Evolutionary conservation across 108 stramenopile species (phyloP).

Genomic region (Poteriospumella lacustris): DNA sequence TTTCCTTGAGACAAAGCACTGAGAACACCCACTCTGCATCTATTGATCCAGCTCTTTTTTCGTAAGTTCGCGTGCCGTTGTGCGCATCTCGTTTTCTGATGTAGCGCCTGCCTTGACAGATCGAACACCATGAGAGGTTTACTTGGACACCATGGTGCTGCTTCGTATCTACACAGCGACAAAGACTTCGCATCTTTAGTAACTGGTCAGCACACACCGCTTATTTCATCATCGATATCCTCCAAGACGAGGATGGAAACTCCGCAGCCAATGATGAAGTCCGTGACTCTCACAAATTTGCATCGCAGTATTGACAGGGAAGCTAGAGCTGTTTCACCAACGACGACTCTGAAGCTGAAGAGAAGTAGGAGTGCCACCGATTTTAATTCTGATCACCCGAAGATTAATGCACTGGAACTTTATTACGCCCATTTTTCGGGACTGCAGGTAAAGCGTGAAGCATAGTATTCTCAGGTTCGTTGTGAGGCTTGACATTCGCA

Average conservation of each 20-base stretch:
- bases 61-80: not conserved
- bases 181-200: too few species aligned
- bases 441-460: not conserved
- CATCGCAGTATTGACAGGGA: not conserved
- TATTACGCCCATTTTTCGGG: not conserved
- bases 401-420: not conserved
- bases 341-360: not conserved
- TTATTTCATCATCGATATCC: too few species aligned
- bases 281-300: not conserved
- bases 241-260: not conserved
- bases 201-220: too few species aligned
- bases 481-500: not conserved
- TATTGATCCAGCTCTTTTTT: not conserved
- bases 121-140: too few species aligned
- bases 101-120: too few species aligned
- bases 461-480: not conserved
- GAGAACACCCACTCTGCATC: not conserved
- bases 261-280: not conserved
- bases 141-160: too few species aligned
- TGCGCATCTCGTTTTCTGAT: not conserved
- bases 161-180: too few species aligned
- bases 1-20: not conserved
- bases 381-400: not conserved
- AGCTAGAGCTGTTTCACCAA: not conserved
- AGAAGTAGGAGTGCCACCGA: not conserved